These are phyloP conservation scores for Spathaspora sp. DNA, from an alignment of 1,139 yeast species.

Conservation along the genomic window DNA sequence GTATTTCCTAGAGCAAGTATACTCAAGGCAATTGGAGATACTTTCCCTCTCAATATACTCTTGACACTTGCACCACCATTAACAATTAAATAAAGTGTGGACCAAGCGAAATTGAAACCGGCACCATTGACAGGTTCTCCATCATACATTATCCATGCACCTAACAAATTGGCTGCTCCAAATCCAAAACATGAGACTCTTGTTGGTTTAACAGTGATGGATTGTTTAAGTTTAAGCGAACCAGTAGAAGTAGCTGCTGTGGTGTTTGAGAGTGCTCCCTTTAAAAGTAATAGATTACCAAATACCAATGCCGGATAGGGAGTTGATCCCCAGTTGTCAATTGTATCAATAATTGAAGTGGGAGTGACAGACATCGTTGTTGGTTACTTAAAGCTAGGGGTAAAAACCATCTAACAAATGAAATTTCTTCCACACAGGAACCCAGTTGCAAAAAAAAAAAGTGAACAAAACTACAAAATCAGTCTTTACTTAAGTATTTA, in stretches of 20 bases:
- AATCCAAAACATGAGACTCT: constrained; percentile 45
- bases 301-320: constrained; percentile 16
- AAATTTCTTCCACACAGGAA: background rate
- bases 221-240: constrained; percentile 16
- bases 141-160: constrained; percentile 79
- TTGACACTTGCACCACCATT: constrained; percentile 64
- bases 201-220: constrained; percentile 30
- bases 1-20: constrained; percentile 63
- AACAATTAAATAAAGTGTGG: constrained; percentile 69
- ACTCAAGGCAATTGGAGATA: constrained; percentile 64
- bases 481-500: background rate
- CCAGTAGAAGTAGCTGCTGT: background rate
- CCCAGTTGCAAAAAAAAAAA: constrained; percentile 2
- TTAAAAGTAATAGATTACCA: constrained; percentile 7
- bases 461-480: background rate
- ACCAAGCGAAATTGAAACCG: constrained; percentile 90
- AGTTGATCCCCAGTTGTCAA: constrained; percentile 12
- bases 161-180: constrained; percentile 71
- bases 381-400: background rate
- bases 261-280: background rate
- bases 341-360: constrained; percentile 4
- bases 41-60: constrained; percentile 33
- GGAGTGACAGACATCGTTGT: background rate
- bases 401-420: background rate
- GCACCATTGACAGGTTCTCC: constrained; percentile 83